phyloP scores from a whole-genome alignment of 2,329 filamentous ascomycete genomes.

The Cladophialophora immunda region DNA sequence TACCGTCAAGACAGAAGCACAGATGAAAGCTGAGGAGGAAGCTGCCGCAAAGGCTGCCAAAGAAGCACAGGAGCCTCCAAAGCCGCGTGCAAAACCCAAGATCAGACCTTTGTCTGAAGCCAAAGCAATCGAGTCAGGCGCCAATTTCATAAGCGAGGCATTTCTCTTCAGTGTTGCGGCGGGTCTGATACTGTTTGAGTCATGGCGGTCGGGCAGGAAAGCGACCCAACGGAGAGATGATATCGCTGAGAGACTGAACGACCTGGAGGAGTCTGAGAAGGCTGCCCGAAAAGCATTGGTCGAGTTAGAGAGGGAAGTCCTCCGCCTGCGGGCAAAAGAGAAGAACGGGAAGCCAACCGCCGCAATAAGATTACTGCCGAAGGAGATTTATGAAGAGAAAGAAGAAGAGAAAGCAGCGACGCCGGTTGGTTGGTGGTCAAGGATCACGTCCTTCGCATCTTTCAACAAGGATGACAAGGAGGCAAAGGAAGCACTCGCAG shows the following conservation, averaged over 20 bases:
- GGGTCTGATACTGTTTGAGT: constrained; percentile 69
- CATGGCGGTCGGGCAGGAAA: constrained; percentile 68
- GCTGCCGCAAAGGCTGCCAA: constrained; percentile 54
- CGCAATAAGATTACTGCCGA: constrained; percentile 50
- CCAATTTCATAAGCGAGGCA: constrained; percentile 73
- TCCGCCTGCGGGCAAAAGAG: constrained; percentile 51
- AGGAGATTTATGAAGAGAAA: constrained; percentile 51
- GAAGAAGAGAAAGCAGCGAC: constrained; percentile 42
- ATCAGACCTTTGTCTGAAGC: constrained; percentile 72
- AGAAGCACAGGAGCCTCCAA: constrained; percentile 57
- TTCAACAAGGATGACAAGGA: constrained; percentile 45
- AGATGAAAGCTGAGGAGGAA: constrained; percentile 65
- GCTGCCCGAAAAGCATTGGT: constrained; percentile 51
- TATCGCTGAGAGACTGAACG: constrained; percentile 66
- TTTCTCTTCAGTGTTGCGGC: constrained; percentile 73
- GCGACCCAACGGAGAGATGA: constrained; percentile 67
- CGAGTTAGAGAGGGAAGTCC: constrained; percentile 56
- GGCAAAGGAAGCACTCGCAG: constrained; percentile 45
- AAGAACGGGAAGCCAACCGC: constrained; percentile 39
- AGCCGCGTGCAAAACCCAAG: constrained; percentile 57
- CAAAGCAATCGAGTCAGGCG: constrained; percentile 74
- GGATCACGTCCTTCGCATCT: constrained; percentile 47
- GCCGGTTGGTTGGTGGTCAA: constrained; percentile 46
- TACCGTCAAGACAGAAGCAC: constrained; percentile 69
- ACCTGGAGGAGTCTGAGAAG: constrained; percentile 62